Evolutionary conservation across 768 basidiomycete genomes (phyloP).

Genomic region (Xerocomellus intermedius): DNA sequence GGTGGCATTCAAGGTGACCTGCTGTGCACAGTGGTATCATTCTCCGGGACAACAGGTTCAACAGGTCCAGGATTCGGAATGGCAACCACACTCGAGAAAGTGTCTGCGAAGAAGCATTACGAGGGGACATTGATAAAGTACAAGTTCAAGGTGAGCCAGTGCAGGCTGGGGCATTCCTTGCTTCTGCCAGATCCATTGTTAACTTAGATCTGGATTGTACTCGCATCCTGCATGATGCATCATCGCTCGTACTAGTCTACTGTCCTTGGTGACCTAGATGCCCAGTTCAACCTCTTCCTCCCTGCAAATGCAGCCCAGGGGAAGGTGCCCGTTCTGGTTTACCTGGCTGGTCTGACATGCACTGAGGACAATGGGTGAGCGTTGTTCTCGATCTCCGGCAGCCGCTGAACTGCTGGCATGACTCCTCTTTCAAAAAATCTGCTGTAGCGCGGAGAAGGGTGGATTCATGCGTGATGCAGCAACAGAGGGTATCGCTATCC

Average conservation of each 20-base stretch:
- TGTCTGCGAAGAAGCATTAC: constrained; percentile 77
- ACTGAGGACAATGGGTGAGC: constrained; percentile 90
- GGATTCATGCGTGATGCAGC: constrained; percentile 85
- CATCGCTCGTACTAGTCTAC: constrained; percentile 49
- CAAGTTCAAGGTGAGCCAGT: constrained; percentile 63
- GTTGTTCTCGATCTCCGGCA: not conserved
- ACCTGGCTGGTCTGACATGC: constrained; percentile 87
- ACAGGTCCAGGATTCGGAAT: constrained; percentile 5
- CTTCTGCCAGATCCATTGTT: not conserved
- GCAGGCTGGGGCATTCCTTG: not conserved
- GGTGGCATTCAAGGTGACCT: not conserved
- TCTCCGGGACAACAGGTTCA: not conserved
- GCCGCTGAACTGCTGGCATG: not conserved
- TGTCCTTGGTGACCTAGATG: constrained; percentile 62
- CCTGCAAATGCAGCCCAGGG: constrained; percentile 58
- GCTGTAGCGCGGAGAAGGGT: constrained; percentile 83
- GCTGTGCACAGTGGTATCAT: not conserved
- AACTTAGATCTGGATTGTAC: not conserved
- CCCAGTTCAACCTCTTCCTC: constrained; percentile 88
- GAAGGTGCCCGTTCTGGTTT: constrained; percentile 73
- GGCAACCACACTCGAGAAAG: constrained; percentile 50
- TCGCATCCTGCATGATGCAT: not conserved
- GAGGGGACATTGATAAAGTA: constrained; percentile 84
- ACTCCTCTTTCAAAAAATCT: not conserved
- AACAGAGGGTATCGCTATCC: constrained; percentile 80